Percentiles rank a stretch among this genome's conserved stretches.
Conservation (phyloP, 331 rosid genomes). For the Cydonia oblonga region DNA sequence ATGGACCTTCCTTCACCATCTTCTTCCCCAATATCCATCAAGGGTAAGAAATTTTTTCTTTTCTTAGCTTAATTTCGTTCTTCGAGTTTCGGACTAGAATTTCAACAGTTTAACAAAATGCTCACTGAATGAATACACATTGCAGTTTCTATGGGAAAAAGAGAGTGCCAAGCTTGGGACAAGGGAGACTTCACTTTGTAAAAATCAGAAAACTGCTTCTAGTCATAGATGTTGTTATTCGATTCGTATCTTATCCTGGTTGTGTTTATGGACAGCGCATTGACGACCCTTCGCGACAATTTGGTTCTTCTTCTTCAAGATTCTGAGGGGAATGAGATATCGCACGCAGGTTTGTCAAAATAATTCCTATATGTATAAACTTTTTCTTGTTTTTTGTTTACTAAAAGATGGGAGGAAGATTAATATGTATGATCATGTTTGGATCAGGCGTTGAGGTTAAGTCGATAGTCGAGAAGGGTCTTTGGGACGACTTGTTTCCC, state of each 20-base stretch:
- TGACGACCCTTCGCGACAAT: conserved; percentile 60
- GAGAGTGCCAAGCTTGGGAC: conserved; percentile 47
- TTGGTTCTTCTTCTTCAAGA: conserved; percentile 52
- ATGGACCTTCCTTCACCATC: conserved; percentile 42
- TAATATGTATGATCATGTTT: background rate
- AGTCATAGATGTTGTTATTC: background rate
- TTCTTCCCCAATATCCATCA: conserved; percentile 51
- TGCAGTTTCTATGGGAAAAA: conserved; percentile 86
- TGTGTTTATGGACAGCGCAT: conserved; percentile 44
- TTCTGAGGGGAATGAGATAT: conserved; percentile 53
- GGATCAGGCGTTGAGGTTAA: conserved; percentile 52
- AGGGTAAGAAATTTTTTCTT: conserved; percentile 29
- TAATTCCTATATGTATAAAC: background rate
- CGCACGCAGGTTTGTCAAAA: conserved; percentile 43
- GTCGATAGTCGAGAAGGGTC: conserved; percentile 65
- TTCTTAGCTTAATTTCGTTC: background rate
- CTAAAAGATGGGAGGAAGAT: background rate
- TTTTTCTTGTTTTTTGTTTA: background rate
- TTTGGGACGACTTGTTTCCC: conserved; percentile 65
- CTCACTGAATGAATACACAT: background rate
- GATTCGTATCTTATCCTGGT: background rate
- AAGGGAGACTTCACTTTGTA: conserved; percentile 75
- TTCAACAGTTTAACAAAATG: background rate
- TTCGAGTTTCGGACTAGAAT: background rate
- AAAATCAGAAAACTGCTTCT: conserved; percentile 5